Evolutionary conservation across 75 land plant species (phyloP), one percentile per base, ranked within the genome.

Genomic region (Picea sitchensis): DNA sequence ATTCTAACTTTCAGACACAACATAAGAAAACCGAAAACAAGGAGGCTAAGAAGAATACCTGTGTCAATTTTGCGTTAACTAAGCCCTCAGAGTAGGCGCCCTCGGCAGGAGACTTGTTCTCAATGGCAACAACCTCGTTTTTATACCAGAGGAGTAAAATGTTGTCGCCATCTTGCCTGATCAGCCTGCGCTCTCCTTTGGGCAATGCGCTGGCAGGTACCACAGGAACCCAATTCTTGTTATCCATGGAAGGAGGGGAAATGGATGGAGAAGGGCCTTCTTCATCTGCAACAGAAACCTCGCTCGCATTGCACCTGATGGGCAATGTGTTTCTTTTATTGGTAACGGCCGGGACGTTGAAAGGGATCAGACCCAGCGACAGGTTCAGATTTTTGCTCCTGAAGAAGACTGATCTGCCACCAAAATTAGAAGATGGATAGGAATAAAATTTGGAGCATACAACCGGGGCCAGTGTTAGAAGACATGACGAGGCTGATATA

Each of bases 51-150:
- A 54, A 44, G 58, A 58, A 26, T 44, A 94, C 99, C 92, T 95
- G 92, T 18, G 99, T 97, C 81, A 97, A 88, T 76, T 89, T 93
- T 20, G 99, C 99, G 84, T 97, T 95, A 82, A 97, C 56, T 32
- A 97, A 81, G 0, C 99, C 99, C 76, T 97, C 99, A 73, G 82
- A 84, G 80, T 97, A 97, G 21, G 99, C 99, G 4, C 99, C 99
- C 69, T 97, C 99, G 20, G 99, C 99, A 60, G 99, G 99, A 21
- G 96, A 93, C 59, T 82, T 80, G 84, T 97, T 97, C 88, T 97
- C 99, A 76, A 97, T 89, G 7, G 99, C 99, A 72, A 90, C 83
- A 5, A 97, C 81, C 62, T 90, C 85, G 58, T 90, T 88, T 74
- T 95, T 95, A 71, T 95, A 97, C 99, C 99, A 97, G 26, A 97